Base-by-base conservation (phyloP, 2,329 filamentous ascomycete species). In the Aspergillus niger region DNA sequence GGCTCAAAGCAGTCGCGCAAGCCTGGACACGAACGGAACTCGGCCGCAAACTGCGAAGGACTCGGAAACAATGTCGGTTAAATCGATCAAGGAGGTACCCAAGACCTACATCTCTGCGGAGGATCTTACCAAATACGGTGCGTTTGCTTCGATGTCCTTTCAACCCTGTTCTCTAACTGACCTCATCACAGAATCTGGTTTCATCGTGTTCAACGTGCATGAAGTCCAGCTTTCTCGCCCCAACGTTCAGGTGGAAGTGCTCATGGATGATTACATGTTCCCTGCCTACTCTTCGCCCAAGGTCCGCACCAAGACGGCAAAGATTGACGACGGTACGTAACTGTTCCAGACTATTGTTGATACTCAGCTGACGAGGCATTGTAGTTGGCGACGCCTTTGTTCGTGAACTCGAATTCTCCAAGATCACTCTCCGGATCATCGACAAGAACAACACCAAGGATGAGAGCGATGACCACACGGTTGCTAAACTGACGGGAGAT, bases 381-480 rank as follows among this genome's bases (percentile, higher is more conserved):
- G 13, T 64, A 85, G 82, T 93, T 71, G 93, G 94, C 52, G 95
- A 99, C 77, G 95, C 92, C 57, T 92, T 99, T 77, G 91, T 99
- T 62, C 91, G 95, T 63, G 95, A 99, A 76, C 84, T 99, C n/a
- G 96, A 99, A 65, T 93, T 97, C 69, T 99, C 95, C 3, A 91
- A 90, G 66, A 87, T 99, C 60, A 98, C 93, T 0, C 84, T 99
- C 65, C 91, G 92, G 59, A 83, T 97, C 51, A 88, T 92, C 47
- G 90, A 94, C 70, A 92, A 92, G 74, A 83, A 86, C 15, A 90
- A 96, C 66, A 86, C 86, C 69, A 88, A 89, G 64, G 87, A 88
- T 22, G 88, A 85, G 15, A 77, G 79, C 55, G 85, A 90, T 55
- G 89, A 96, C 47, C 82, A 91, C 65, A 87, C 90, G 30, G 83